Base-by-base conservation (phyloP, 257 asterid genomes). In the Petunia secreta region DNA sequence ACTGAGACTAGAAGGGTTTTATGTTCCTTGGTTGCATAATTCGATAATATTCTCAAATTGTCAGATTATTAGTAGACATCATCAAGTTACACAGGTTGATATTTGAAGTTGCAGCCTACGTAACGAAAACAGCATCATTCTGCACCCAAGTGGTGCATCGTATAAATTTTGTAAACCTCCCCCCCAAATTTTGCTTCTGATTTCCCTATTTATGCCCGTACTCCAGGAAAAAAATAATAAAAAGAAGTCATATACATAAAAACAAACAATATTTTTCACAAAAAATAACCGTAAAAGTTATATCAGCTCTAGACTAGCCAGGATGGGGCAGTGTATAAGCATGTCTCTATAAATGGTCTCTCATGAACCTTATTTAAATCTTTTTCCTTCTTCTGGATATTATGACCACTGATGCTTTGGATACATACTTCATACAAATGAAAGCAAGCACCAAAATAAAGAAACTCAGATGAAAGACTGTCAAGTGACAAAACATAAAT, bases 1-100 rank as follows among this genome's bases (percentile, higher is more conserved):
- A 5, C 34, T 48, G 1, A 73, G 46, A 50, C 78, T 3, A 11
- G 46, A 73, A 41, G 43, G 75, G 55, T 73, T 34, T 11, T 73
- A 3, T 36, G 62, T 50, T 73, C 78, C 78, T 73, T 73, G 5
- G 50, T 58, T 52, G 36, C 14, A 62, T 44, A 73, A 36, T 36
- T 3, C 44, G 36, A 0, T 2, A 50, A 4, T 57, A 69, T 50
- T 71, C 48, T 71, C 46, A 73, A 44, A 36, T 13, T 5, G 36
- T 11, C 62, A 50, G 44, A 6, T 34, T 73, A 73, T 73, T 5
- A 36, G 62, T 13, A 73, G 62, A 50, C 46, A 73, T 50, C 78
- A 50, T 73, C 63, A 73, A 73, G 13, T 73, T 73, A 36, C 78
- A 50, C 62, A 11, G 41, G 77, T 73, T 73, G 34, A 50, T 73